phyloP scores from a whole-genome alignment of 257 asterid species.

The Nicotiana paniculata region DNA sequence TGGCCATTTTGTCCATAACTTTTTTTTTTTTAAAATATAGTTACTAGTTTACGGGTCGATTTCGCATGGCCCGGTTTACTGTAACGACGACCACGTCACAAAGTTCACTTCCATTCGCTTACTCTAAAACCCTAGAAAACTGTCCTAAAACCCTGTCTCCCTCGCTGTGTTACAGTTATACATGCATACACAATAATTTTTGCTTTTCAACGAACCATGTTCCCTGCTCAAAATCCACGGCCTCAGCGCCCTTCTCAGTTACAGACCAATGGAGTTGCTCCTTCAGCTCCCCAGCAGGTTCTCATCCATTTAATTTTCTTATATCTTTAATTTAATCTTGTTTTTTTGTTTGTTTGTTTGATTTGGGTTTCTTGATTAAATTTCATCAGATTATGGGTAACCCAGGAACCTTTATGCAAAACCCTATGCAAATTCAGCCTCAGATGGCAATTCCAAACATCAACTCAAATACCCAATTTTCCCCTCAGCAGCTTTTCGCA shows the following conservation, averaged over 20 bases:
- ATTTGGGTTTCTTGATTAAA: conserved; percentile 3
- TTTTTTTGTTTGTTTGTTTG: neutral
- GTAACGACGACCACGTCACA: neutral
- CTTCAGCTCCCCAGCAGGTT: conserved; percentile 39
- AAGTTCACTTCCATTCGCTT: too few relatives aligned
- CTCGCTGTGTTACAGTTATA: neutral
- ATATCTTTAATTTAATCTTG: neutral
- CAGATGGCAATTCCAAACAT: conserved; percentile 39
- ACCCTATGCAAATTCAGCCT: conserved; percentile 38
- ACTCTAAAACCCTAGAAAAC: conserved; percentile 26
- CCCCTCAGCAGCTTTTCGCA: conserved; percentile 39
- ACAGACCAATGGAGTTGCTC: conserved; percentile 29
- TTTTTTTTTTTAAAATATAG: too few relatives aligned
- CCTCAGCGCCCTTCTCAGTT: conserved; percentile 20
- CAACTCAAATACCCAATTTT: conserved; percentile 31
- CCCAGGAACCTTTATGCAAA: conserved; percentile 33
- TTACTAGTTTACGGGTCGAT: neutral
- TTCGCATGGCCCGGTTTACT: neutral
- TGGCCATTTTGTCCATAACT: too few relatives aligned
- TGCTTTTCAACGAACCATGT: conserved; percentile 3
- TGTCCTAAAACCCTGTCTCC: neutral
- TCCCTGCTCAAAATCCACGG: conserved; percentile 9
- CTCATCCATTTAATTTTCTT: neutral
- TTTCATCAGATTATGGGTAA: conserved; percentile 40
- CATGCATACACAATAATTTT: neutral